A percentile compares a stretch with the other conserved stretches of the same genome.
These are phyloP conservation scores for Nemania diffusa DNA, from an alignment of 2,329 filamentous ascomycete species.

Conservation along the genomic window DNA sequence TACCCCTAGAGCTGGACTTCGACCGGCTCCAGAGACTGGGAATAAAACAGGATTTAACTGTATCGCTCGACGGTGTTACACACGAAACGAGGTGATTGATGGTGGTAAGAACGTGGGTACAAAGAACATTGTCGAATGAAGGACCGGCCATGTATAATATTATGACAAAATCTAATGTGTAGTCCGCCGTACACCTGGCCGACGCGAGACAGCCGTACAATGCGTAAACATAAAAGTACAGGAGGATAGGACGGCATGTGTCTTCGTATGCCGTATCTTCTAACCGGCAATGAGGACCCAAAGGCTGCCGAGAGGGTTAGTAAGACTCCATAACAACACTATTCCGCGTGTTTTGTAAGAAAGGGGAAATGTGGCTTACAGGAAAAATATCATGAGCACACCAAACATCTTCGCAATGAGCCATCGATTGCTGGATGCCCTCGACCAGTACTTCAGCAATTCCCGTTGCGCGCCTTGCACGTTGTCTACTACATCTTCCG, in stretches of 20 bases:
- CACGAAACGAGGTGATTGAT: not conserved
- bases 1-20: not conserved
- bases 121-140: slow-evolving; percentile 23
- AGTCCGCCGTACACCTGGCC: slow-evolving; percentile 29
- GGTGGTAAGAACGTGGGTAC: slow-evolving; percentile 3
- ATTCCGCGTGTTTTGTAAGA: not conserved
- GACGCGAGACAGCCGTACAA: slow-evolving; percentile 35
- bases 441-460: slow-evolving; percentile 94
- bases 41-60: slow-evolving; percentile 9
- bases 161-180: slow-evolving; percentile 38
- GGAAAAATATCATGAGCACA: slow-evolving; percentile 93
- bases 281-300: slow-evolving; percentile 75
- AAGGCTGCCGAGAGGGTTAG: slow-evolving; percentile 54
- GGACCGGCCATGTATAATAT: slow-evolving; percentile 35
- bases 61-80: not conserved
- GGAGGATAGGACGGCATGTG: slow-evolving; percentile 22
- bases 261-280: slow-evolving; percentile 11
- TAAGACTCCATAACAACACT: not conserved
- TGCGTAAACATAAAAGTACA: slow-evolving; percentile 44
- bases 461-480: slow-evolving; percentile 97
- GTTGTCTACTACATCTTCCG: slow-evolving; percentile 97
- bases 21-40: not conserved
- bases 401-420: slow-evolving; percentile 87
- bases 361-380: slow-evolving; percentile 55
- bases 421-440: slow-evolving; percentile 95